phyloP scores from a whole-genome alignment of 2,329 filamentous ascomycete species.

The Pleurostoma richardsiae region DNA sequence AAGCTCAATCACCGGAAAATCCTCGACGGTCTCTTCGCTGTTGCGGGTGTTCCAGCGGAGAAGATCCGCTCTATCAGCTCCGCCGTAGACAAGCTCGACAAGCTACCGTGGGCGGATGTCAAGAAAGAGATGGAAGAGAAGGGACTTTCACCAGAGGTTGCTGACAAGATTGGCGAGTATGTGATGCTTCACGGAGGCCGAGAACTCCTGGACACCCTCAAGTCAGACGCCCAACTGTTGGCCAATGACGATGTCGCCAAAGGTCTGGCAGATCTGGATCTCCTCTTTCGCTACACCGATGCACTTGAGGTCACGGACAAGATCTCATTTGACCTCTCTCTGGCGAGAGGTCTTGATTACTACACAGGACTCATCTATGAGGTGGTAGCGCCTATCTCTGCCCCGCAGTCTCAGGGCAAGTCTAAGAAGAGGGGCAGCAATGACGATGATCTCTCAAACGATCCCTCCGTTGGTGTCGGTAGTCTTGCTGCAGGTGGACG shows the following conservation, averaged over 20 bases:
- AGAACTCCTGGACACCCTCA: constrained; percentile 69
- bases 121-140: constrained; percentile 93
- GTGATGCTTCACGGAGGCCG: constrained; percentile 31
- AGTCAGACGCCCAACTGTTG: constrained; percentile 60
- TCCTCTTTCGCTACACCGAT: constrained; percentile 77
- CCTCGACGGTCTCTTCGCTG: constrained; percentile 84
- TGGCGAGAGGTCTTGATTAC: constrained; percentile 62
- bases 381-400: constrained; percentile 77
- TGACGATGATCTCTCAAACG: constrained; percentile 65
- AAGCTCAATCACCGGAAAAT: constrained; percentile 95
- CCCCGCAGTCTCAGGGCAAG: constrained; percentile 61
- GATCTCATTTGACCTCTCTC: constrained; percentile 82
- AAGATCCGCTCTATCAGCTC: constrained; percentile 87
- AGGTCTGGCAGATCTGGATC: constrained; percentile 73
- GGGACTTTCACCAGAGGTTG: constrained; percentile 68
- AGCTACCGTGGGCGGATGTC: constrained; percentile 83
- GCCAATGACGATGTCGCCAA: constrained; percentile 70
- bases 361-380: constrained; percentile 77
- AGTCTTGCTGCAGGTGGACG: constrained; percentile 80
- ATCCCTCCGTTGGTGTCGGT: constrained; percentile 68
- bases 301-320: constrained; percentile 67
- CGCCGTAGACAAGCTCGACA: constrained; percentile 96
- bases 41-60: constrained; percentile 79
- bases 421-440: constrained; percentile 45
- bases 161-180: constrained; percentile 82